These are phyloP conservation scores for Marasmius tenuissimus DNA, from an alignment of 1,284 basidiomycete genomes.

Conservation along the genomic window DNA sequence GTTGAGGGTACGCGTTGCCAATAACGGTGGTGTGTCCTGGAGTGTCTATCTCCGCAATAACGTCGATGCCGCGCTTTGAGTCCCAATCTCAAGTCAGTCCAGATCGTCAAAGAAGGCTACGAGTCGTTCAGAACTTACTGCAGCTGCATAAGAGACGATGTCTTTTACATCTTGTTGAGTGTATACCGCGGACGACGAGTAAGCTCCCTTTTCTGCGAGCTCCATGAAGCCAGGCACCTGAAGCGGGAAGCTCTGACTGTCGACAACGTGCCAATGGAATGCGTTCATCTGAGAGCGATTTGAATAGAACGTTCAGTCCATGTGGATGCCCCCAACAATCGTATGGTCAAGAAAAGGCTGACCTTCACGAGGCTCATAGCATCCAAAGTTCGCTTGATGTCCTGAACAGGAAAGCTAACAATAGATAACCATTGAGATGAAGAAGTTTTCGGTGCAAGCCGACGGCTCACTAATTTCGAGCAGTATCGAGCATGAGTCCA, in stretches of 20 bases:
- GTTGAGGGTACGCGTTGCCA: constrained; percentile 64
- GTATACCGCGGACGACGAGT: constrained; percentile 60
- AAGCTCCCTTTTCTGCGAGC: constrained; percentile 70
- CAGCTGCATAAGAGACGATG: constrained; percentile 72
- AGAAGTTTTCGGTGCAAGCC: background rate
- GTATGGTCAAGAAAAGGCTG: constrained; percentile 40
- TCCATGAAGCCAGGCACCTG: constrained; percentile 62
- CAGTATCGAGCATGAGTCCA: constrained; percentile 80
- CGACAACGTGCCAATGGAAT: constrained; percentile 83
- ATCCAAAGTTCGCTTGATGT: constrained; percentile 76
- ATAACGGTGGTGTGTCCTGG: constrained; percentile 81
- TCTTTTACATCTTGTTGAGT: constrained; percentile 57
- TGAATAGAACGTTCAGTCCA: too few relatives aligned
- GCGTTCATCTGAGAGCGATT: constrained; percentile 61
- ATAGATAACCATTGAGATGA: background rate
- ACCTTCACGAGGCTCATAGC: constrained; percentile 89
- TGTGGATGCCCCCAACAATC: constrained; percentile 37
- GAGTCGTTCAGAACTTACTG: constrained; percentile 54
- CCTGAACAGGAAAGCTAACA: constrained; percentile 60
- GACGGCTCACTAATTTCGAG: constrained; percentile 40
- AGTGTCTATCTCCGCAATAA: constrained; percentile 76
- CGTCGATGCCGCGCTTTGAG: constrained; percentile 82
- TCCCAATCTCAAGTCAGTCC: background rate
- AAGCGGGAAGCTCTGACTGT: constrained; percentile 78
- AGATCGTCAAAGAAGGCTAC: background rate